Evolutionary conservation across 1,284 basidiomycete genomes (phyloP).

Genomic region (Nidula niveotomentosa): DNA sequence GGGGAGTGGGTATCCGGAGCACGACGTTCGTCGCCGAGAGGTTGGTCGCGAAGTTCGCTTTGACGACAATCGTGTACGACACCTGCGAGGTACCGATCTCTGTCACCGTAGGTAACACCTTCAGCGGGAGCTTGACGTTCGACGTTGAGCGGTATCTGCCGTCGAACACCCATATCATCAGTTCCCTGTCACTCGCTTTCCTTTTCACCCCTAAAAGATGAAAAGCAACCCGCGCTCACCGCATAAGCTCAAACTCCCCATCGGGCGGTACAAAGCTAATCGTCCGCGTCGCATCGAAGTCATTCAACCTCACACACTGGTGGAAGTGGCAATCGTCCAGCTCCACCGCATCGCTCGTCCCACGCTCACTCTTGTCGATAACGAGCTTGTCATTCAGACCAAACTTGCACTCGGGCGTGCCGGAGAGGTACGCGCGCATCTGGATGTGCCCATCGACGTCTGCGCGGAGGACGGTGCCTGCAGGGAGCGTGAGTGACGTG

Average conservation of each 20-base stretch:
- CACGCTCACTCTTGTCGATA: slow-evolving; percentile 83
- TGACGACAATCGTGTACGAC: slow-evolving; percentile 88
- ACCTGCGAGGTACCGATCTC: slow-evolving; percentile 92
- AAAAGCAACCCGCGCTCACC: slow-evolving; percentile 38
- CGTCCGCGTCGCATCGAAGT: slow-evolving; percentile 91
- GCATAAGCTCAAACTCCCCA: slow-evolving; percentile 99
- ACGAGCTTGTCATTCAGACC: slow-evolving; percentile 98
- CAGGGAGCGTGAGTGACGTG: background rate
- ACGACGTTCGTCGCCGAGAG: slow-evolving; percentile 93
- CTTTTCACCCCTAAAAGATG: background rate
- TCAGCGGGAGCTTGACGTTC: slow-evolving; percentile 93
- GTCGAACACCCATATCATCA: background rate
- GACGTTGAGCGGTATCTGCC: slow-evolving; percentile 91
- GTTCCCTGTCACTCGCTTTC: no score
- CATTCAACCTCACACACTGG: slow-evolving; percentile 94
- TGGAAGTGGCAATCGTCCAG: slow-evolving; percentile 99
- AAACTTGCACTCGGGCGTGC: slow-evolving; percentile 97
- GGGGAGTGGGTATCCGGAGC: slow-evolving; percentile 91
- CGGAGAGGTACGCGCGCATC: slow-evolving; percentile 97
- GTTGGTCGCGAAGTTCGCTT: slow-evolving; percentile 90
- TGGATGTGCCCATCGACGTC: slow-evolving; percentile 98
- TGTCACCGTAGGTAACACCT: slow-evolving; percentile 88
- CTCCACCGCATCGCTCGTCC: slow-evolving; percentile 81
- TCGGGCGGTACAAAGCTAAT: slow-evolving; percentile 99
- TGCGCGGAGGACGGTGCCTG: slow-evolving; percentile 90